Evolutionary conservation across 768 basidiomycete genomes (phyloP).

Genomic region (Lactifluus echinatus): DNA sequence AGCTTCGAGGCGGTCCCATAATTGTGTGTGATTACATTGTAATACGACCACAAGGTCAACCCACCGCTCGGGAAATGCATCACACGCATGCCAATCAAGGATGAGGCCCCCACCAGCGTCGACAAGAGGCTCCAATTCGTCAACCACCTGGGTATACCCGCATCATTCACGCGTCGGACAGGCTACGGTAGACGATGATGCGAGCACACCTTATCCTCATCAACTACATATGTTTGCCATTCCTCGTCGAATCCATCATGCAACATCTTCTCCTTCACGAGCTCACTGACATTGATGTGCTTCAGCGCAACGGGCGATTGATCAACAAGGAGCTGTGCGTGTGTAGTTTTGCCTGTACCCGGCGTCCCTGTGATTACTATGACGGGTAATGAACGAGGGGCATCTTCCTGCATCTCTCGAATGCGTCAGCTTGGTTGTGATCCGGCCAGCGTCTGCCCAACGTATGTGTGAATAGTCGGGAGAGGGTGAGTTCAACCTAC

Average conservation of each 20-base stretch:
- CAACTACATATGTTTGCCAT: slow-evolving; percentile 90
- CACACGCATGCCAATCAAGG: slow-evolving; percentile 94
- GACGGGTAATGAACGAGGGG: slow-evolving; percentile 39
- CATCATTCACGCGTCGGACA: neutral
- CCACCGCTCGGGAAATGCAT: slow-evolving; percentile 94
- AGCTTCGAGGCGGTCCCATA: no score
- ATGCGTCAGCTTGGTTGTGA: neutral
- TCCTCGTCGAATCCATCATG: slow-evolving; percentile 86
- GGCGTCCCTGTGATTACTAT: slow-evolving; percentile 88
- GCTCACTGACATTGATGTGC: slow-evolving; percentile 87
- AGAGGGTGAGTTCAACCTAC: neutral
- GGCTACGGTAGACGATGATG: neutral
- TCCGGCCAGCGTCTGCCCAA: neutral
- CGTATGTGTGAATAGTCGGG: neutral
- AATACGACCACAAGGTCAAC: slow-evolving; percentile 90
- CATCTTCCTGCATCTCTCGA: slow-evolving; percentile 6
- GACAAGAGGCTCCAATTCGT: slow-evolving; percentile 73
- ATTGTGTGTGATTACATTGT: slow-evolving; percentile 73
- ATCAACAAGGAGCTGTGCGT: slow-evolving; percentile 72
- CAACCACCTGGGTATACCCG: slow-evolving; percentile 52
- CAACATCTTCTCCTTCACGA: slow-evolving; percentile 74
- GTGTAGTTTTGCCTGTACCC: slow-evolving; percentile 94
- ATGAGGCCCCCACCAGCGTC: slow-evolving; percentile 62
- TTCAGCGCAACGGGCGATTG: slow-evolving; percentile 60
- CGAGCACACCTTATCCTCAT: slow-evolving; percentile 80